phyloP scores from a whole-genome alignment of 805 yeast species.

The Lipomyces starkeyi region DNA sequence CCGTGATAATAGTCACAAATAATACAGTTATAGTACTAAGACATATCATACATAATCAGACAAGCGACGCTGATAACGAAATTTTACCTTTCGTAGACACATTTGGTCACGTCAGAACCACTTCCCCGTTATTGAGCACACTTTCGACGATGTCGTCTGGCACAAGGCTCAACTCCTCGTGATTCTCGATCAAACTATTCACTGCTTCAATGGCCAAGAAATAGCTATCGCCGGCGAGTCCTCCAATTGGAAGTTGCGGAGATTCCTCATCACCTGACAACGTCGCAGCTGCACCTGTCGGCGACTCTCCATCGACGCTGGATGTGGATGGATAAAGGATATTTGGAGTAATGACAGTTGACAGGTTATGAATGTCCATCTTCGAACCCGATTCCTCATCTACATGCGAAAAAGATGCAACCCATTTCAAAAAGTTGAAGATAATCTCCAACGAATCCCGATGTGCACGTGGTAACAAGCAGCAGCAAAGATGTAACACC shows the following conservation, averaged over 20 bases:
- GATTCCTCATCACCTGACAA: slow-evolving; percentile 40
- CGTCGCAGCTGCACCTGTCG: slow-evolving; percentile 40
- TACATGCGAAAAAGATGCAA: slow-evolving; percentile 90
- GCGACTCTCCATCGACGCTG: slow-evolving; percentile 37
- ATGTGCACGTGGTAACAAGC: slow-evolving; percentile 79
- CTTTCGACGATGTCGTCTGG: slow-evolving; percentile 64
- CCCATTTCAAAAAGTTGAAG: slow-evolving; percentile 88
- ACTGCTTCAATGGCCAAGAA: slow-evolving; percentile 91
- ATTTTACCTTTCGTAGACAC: neutral
- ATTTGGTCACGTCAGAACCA: neutral
- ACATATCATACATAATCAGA: neutral
- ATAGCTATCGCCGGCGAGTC: slow-evolving; percentile 66
- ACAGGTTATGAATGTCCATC: slow-evolving; percentile 94
- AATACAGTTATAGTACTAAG: neutral
- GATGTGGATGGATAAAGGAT: slow-evolving; percentile 60
- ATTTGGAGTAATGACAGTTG: slow-evolving; percentile 95
- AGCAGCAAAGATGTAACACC: slow-evolving; percentile 66
- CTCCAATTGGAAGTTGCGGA: slow-evolving; percentile 37
- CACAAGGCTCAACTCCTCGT: slow-evolving; percentile 76
- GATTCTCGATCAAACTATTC: slow-evolving; percentile 77
- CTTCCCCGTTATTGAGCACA: neutral
- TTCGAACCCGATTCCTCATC: slow-evolving; percentile 91
- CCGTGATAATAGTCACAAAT: neutral
- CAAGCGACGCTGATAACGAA: neutral
- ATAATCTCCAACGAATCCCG: slow-evolving; percentile 87